These are phyloP conservation scores for Claviceps sp. DNA, from an alignment of 2,329 filamentous ascomycete genomes.

Conservation along the genomic window DNA sequence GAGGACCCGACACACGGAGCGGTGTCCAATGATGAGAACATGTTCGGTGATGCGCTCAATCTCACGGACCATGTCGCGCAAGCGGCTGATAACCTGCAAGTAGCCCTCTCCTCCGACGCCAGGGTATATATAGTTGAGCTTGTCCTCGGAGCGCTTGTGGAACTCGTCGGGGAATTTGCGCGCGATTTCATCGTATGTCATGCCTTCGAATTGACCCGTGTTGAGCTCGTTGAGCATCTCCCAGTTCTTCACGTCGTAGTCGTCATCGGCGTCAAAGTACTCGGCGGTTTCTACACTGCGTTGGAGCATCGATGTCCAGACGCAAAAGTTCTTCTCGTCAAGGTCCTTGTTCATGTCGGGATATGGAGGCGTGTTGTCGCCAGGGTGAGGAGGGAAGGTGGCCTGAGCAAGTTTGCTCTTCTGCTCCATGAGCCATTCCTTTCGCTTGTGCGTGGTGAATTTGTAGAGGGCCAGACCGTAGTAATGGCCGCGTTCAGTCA, in stretches of 20 bases:
- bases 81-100: conserved; percentile 88
- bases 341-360: conserved; percentile 62
- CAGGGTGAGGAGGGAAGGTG: conserved; percentile 78
- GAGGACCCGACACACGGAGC: conserved; percentile 80
- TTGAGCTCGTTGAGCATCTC: conserved; percentile 96
- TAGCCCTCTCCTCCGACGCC: conserved; percentile 94
- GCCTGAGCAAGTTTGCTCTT: conserved; percentile 62
- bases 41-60: conserved; percentile 96
- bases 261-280: conserved; percentile 80
- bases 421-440: conserved; percentile 72
- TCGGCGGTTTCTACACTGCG: conserved; percentile 79
- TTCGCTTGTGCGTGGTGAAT: conserved; percentile 72
- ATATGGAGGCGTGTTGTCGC: conserved; percentile 89
- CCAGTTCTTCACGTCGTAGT: conserved; percentile 95
- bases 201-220: conserved; percentile 80
- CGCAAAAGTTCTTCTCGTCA: conserved; percentile 82
- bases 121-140: conserved; percentile 92
- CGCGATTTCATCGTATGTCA: conserved; percentile 87
- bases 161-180: conserved; percentile 71
- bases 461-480: conserved; percentile 69
- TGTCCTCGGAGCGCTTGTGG: conserved; percentile 63
- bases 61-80: conserved; percentile 91
- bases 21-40: conserved; percentile 81
- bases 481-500: conserved; percentile 65
- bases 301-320: conserved; percentile 96